Evolutionary conservation across 2,329 filamentous ascomycete genomes (phyloP).

Genomic region (Pseudogymnoascus sp.): DNA sequence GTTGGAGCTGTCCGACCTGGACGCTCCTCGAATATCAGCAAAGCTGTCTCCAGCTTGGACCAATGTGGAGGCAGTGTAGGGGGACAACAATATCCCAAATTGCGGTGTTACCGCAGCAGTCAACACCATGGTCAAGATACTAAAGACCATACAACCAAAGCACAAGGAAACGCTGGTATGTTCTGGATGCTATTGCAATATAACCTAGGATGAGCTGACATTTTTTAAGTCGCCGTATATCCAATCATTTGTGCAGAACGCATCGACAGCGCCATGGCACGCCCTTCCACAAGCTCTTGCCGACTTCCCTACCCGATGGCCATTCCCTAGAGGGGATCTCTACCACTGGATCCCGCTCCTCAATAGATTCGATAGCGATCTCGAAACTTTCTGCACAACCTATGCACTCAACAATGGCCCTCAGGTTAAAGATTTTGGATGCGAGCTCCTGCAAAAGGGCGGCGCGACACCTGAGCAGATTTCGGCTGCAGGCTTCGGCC

Average conservation of each 20-base stretch:
- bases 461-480: constrained; percentile 40
- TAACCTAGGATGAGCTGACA: constrained; percentile 17
- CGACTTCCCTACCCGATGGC: constrained; percentile 83
- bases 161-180: constrained; percentile 61
- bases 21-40: constrained; percentile 27
- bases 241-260: constrained; percentile 67
- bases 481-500: constrained; percentile 56
- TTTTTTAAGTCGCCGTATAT: constrained; percentile 72
- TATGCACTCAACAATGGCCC: constrained; percentile 77
- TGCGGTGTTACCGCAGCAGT: constrained; percentile 53
- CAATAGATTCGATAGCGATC: constrained; percentile 84
- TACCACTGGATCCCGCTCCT: constrained; percentile 97
- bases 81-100: constrained; percentile 31
- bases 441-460: constrained; percentile 53
- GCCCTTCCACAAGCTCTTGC: constrained; percentile 70
- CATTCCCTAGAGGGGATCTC: constrained; percentile 87
- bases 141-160: constrained; percentile 59
- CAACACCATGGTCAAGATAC: constrained; percentile 61
- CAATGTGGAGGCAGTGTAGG: constrained; percentile 42
- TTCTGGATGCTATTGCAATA: constrained; percentile 13
- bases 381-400: constrained; percentile 71
- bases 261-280: constrained; percentile 62
- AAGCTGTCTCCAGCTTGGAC: constrained; percentile 25
- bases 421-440: constrained; percentile 69
- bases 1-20: constrained; percentile 29